Conservation (phyloP, 2,329 filamentous ascomycete species). For the Colletotrichum incanum region DNA sequence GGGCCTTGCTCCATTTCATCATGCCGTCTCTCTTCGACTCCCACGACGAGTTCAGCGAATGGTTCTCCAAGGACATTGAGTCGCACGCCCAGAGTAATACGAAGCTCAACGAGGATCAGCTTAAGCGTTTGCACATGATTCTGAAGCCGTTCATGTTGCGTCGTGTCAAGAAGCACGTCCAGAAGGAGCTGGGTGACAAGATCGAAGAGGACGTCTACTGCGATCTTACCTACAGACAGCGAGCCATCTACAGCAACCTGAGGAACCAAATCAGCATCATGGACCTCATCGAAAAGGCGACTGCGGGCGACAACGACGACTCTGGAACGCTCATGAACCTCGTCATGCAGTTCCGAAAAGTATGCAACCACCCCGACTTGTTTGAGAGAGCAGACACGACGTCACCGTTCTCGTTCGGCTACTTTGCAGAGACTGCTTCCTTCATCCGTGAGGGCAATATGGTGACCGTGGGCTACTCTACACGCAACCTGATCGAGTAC, state of each 20-base stretch:
- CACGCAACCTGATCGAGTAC: slow-evolving; percentile 89
- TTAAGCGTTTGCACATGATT: slow-evolving; percentile 98
- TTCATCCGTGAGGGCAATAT: slow-evolving; percentile 91
- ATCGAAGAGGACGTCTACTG: slow-evolving; percentile 97
- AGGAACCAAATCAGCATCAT: slow-evolving; percentile 98
- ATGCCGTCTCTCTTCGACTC: slow-evolving; percentile 99
- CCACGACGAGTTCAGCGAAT: slow-evolving; percentile 93
- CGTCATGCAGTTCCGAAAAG: slow-evolving; percentile 99
- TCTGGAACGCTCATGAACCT: slow-evolving; percentile 98
- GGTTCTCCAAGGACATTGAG: slow-evolving; percentile 97
- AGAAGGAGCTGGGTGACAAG: slow-evolving; percentile 99
- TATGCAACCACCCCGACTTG: slow-evolving; percentile 97
- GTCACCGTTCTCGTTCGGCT: slow-evolving; percentile 86
- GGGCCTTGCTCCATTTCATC: slow-evolving; percentile 98
- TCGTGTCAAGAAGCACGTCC: slow-evolving; percentile 99
- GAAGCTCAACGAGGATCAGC: slow-evolving; percentile 98
- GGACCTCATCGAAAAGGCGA: slow-evolving; percentile 98
- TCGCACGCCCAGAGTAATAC: slow-evolving; percentile 99
- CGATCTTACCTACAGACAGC: slow-evolving; percentile 94
- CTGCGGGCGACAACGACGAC: slow-evolving; percentile 93
- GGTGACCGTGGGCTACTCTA: slow-evolving; percentile 88
- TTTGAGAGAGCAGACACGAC: slow-evolving; percentile 95
- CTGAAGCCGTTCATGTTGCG: slow-evolving; percentile 99
- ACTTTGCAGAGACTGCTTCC: slow-evolving; percentile 94
- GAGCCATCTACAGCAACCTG: slow-evolving; percentile 92